These are phyloP conservation scores for Onygena corvina DNA, from an alignment of 2,329 filamentous ascomycete species.

Conservation along the genomic window DNA sequence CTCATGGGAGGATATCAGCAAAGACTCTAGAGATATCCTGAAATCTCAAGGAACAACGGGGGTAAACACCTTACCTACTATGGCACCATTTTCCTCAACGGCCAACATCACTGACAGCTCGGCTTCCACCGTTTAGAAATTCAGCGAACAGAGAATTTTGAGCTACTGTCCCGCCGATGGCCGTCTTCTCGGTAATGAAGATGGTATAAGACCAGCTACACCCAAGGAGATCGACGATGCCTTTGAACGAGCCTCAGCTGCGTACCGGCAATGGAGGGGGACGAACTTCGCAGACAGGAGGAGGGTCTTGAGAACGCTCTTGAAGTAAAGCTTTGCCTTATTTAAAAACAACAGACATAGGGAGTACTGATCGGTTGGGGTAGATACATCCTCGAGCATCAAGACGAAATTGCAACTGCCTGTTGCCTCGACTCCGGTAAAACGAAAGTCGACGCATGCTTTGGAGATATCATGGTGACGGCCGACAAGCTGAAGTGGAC, in stretches of 20 bases:
- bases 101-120: background rate
- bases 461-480: constrained; percentile 91
- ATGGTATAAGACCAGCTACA: constrained; percentile 59
- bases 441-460: constrained; percentile 83
- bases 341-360: background rate
- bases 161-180: constrained; percentile 70
- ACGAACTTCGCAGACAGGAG: constrained; percentile 68
- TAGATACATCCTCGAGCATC: constrained; percentile 70
- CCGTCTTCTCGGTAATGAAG: constrained; percentile 54
- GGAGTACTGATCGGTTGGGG: background rate
- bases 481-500: constrained; percentile 93
- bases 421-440: constrained; percentile 92
- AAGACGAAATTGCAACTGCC: constrained; percentile 70
- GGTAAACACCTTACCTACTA: constrained; percentile 21
- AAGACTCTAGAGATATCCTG: constrained; percentile 25
- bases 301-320: constrained; percentile 66
- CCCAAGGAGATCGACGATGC: constrained; percentile 65
- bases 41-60: constrained; percentile 28
- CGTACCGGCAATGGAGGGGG: constrained; percentile 63
- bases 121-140: constrained; percentile 22
- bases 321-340: constrained; percentile 42
- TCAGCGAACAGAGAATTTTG: constrained; percentile 30
- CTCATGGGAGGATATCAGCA: constrained; percentile 28
- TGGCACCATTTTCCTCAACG: background rate
- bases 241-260: constrained; percentile 58